These are phyloP conservation scores for Yarrowia sp. DNA, from an alignment of 805 yeast species.

Conservation along the genomic window DNA sequence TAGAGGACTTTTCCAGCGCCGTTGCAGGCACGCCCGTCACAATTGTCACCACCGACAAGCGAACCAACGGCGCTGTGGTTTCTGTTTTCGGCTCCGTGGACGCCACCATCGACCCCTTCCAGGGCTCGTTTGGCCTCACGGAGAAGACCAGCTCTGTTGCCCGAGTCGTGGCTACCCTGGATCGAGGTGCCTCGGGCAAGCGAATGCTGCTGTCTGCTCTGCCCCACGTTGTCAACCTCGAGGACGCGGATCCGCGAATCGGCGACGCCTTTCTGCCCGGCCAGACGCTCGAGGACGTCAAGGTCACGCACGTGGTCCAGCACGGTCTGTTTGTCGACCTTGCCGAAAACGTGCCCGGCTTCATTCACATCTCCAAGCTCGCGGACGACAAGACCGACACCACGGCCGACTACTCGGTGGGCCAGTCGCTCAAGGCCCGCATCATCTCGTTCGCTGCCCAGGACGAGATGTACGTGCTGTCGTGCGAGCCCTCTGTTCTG, in stretches of 20 bases:
- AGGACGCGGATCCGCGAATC: constrained; percentile 41
- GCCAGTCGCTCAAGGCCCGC: constrained; percentile 72
- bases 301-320: constrained; percentile 52
- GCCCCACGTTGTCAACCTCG: constrained; percentile 50
- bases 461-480: constrained; percentile 66
- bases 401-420: constrained; percentile 48
- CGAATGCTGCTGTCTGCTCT: constrained; percentile 63
- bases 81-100: constrained; percentile 72
- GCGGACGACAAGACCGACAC: constrained; percentile 40
- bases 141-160: constrained; percentile 66
- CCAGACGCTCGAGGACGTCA: constrained; percentile 51
- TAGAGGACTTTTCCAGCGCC: constrained; percentile 73
- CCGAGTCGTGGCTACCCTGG: constrained; percentile 62
- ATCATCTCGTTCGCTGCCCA: constrained; percentile 64
- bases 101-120: constrained; percentile 68
- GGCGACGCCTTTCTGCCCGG: constrained; percentile 74
- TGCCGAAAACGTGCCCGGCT: constrained; percentile 59
- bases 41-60: constrained; percentile 60
- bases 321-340: constrained; percentile 44
- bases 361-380: constrained; percentile 73
- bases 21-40: constrained; percentile 81
- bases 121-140: constrained; percentile 58
- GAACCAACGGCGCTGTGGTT: constrained; percentile 62
- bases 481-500: constrained; percentile 65
- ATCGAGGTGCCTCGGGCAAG: constrained; percentile 50